These are phyloP conservation scores for Neonectria hederae DNA, from an alignment of 2,329 filamentous ascomycete species.

Conservation along the genomic window DNA sequence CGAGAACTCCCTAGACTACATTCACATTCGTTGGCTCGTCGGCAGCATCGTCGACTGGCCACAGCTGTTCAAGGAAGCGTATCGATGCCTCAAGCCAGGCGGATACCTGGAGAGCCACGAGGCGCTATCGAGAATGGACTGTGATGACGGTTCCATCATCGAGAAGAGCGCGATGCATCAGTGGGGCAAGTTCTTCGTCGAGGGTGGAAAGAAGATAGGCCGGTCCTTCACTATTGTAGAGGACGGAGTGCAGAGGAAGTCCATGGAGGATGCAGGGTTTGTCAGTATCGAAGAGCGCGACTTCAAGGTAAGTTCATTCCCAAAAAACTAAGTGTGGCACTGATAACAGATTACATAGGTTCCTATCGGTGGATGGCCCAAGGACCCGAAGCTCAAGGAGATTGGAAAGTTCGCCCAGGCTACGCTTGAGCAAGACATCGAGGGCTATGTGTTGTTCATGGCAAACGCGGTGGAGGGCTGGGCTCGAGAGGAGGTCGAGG, in stretches of 20 bases:
- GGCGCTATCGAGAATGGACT: constrained; percentile 32
- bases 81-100: constrained; percentile 63
- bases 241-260: constrained; percentile 11
- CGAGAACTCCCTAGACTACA: constrained; percentile 60
- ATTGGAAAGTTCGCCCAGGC: background rate
- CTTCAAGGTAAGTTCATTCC: background rate
- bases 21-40: constrained; percentile 66
- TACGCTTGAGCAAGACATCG: background rate
- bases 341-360: background rate
- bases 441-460: background rate
- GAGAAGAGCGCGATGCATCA: constrained; percentile 36
- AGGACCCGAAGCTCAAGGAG: background rate
- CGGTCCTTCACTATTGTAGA: constrained; percentile 6
- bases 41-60: constrained; percentile 66
- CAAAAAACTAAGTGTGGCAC: too few relatives aligned
- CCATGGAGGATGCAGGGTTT: constrained; percentile 12
- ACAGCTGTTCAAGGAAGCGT: constrained; percentile 60
- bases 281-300: background rate
- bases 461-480: background rate
- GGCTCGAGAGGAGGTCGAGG: background rate
- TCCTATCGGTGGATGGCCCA: background rate
- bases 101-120: constrained; percentile 52
- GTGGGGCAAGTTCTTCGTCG: constrained; percentile 40
- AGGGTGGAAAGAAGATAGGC: constrained; percentile 35
- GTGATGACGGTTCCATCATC: constrained; percentile 44